phyloP scores from a whole-genome alignment of 2,329 filamentous ascomycete genomes.

The Cladophialophora carrionii region DNA sequence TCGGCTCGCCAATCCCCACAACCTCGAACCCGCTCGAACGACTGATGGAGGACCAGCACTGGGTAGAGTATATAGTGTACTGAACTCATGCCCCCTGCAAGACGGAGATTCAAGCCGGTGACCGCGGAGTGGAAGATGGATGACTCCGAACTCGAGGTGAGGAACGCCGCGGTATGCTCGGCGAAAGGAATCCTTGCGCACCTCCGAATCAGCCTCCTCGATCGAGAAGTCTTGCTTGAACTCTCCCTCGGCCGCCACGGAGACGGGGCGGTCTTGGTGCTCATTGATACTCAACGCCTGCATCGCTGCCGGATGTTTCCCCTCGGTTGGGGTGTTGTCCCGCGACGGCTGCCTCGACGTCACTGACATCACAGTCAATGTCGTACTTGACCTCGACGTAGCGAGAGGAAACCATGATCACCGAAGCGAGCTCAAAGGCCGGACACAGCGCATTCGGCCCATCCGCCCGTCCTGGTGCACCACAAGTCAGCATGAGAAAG shows the following conservation, averaged over 20 bases:
- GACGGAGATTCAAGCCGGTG: slow-evolving; percentile 65
- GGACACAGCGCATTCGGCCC: slow-evolving; percentile 55
- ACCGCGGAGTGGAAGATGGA: slow-evolving; percentile 67
- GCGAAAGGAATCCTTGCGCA: slow-evolving; percentile 44
- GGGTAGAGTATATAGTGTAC: slow-evolving; percentile 61
- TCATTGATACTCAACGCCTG: slow-evolving; percentile 17
- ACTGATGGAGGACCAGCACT: slow-evolving; percentile 66
- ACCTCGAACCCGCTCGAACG: slow-evolving; percentile 68
- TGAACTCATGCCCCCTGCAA: slow-evolving; percentile 62
- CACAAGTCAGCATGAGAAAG: neutral
- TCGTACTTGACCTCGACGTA: slow-evolving; percentile 56
- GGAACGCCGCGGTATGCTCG: slow-evolving; percentile 49
- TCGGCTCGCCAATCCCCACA: slow-evolving; percentile 63
- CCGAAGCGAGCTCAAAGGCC: slow-evolving; percentile 55
- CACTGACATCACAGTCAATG: slow-evolving; percentile 35
- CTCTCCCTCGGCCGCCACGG: slow-evolving; percentile 18
- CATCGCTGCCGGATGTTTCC: neutral
- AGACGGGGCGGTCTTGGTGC: slow-evolving; percentile 22
- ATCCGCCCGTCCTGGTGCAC: slow-evolving; percentile 50
- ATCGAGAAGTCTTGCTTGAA: slow-evolving; percentile 19
- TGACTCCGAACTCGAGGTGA: slow-evolving; percentile 63
- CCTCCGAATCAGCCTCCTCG: slow-evolving; percentile 32
- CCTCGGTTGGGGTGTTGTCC: neutral
- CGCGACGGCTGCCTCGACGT: slow-evolving; percentile 36
- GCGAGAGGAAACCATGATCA: slow-evolving; percentile 56